Evolutionary conservation across 768 basidiomycete genomes (phyloP), one percentile per base, ranked within the genome.

Genomic region (Mycena haematopus): DNA sequence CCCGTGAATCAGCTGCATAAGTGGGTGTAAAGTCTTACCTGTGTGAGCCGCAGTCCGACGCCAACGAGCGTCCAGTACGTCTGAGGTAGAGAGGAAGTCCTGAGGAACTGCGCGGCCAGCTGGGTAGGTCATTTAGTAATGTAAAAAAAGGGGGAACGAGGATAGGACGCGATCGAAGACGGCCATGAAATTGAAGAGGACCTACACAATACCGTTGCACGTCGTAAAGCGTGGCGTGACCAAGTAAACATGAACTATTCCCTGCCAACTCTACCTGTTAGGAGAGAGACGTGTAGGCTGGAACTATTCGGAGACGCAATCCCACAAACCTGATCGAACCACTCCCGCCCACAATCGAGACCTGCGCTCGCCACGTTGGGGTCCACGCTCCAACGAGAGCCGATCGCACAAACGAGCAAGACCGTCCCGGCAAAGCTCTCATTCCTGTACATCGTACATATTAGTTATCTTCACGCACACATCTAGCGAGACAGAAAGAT

Each of bases 361-460:
- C 17, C 56, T 9, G 8, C 6, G 24, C 19, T 35, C 2, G 36
- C 46, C 29, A 47, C 11, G 21, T 35, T 77, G 0, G 79, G 80
- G 68, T 94, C 89, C 25, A 86, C 77, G 11, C 81, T 81, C 65
- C 74, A 79, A 52, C 89, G 81, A 0, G 90, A 78, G 4, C 82
- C 92, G 22, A 86, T 77, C 0, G 93, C 91, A 68, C 90, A 92
- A 0, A 93, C 83, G 2, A 92, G 78, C 5, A 94, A 77, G 29
- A 92, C 82, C 0, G 84, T 81, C 1, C 81, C 74, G 0, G 79
- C 84, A 68, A 95, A 93, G 0, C 76, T 68, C 0, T 78, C 52
- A 54, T 91, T 79, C 15, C 63, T 64, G 31, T 11, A 6, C 9
- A 27, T 22, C 6, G 10, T 14, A 5, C 24, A 17, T 17, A 22